Conservation (phyloP, 2,329 filamentous ascomycete genomes). For the Aschersonia sp. region DNA sequence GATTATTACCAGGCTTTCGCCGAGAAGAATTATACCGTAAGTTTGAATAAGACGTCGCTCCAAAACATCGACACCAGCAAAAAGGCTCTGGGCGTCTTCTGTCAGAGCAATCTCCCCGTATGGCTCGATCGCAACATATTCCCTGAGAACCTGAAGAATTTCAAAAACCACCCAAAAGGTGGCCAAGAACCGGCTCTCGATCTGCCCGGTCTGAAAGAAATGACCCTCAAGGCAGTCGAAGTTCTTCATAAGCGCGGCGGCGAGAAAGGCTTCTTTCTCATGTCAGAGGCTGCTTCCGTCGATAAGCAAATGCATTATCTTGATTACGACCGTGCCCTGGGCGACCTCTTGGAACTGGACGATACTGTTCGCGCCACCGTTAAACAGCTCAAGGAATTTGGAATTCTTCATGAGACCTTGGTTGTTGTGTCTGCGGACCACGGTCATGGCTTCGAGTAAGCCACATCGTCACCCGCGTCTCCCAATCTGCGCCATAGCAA, state of each 20-base stretch:
- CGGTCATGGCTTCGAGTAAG: constrained; percentile 68
- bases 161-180: constrained; percentile 57
- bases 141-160: constrained; percentile 49
- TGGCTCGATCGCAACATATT: constrained; percentile 83
- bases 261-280: constrained; percentile 70
- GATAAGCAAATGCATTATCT: constrained; percentile 84
- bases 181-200: constrained; percentile 50
- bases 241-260: constrained; percentile 54
- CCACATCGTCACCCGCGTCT: not conserved
- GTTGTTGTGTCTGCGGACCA: constrained; percentile 77
- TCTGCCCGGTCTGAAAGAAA: constrained; percentile 73
- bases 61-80: constrained; percentile 38
- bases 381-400: constrained; percentile 49
- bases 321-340: constrained; percentile 75
- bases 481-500: not conserved
- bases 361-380: constrained; percentile 69
- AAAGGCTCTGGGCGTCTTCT: constrained; percentile 66
- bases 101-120: constrained; percentile 59
- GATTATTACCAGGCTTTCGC: constrained; percentile 71
- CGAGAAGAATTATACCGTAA: constrained; percentile 57
- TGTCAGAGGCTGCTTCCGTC: constrained; percentile 74
- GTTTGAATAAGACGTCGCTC: constrained; percentile 61
- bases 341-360: constrained; percentile 73
- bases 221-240: constrained; percentile 78
- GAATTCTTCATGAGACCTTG: constrained; percentile 59